Evolutionary conservation across 1,139 yeast species (phyloP).

Genomic region (Keqinozyma sinolaborantium): DNA sequence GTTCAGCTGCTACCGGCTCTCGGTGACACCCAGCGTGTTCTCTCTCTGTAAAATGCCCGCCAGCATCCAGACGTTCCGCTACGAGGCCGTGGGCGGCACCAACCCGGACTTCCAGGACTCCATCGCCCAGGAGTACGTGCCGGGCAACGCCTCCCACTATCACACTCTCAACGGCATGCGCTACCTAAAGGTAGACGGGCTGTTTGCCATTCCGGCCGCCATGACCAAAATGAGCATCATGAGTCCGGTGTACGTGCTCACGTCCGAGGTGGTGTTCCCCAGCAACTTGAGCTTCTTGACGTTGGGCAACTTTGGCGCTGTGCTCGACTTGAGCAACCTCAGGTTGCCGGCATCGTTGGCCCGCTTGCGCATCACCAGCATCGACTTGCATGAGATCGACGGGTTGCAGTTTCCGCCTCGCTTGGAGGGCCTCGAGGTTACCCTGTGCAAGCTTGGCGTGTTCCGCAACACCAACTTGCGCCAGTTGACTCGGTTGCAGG

Average conservation of each 20-base stretch:
- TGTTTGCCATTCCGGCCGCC: background rate
- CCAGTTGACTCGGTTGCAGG: background rate
- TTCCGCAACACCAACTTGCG: background rate
- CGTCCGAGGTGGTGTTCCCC: background rate
- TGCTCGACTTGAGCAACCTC: background rate
- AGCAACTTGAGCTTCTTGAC: background rate
- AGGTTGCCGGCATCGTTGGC: background rate
- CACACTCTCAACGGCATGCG: background rate
- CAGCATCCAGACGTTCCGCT: background rate
- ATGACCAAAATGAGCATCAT: background rate
- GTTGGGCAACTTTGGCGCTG: background rate
- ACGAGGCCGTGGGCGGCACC: background rate
- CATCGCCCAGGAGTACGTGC: background rate
- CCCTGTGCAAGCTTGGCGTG: background rate
- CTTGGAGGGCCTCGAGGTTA: background rate
- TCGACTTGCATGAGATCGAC: background rate
- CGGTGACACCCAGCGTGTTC: background rate
- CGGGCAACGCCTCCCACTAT: background rate
- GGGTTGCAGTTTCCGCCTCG: background rate
- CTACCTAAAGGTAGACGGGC: background rate
- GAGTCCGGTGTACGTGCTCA: background rate
- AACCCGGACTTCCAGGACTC: background rate
- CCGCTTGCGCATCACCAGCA: background rate
- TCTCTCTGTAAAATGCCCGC: background rate
- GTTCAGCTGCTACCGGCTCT: background rate